Base-by-base conservation (phyloP, 2,329 filamentous ascomycete species). In the Alternaria sp. region DNA sequence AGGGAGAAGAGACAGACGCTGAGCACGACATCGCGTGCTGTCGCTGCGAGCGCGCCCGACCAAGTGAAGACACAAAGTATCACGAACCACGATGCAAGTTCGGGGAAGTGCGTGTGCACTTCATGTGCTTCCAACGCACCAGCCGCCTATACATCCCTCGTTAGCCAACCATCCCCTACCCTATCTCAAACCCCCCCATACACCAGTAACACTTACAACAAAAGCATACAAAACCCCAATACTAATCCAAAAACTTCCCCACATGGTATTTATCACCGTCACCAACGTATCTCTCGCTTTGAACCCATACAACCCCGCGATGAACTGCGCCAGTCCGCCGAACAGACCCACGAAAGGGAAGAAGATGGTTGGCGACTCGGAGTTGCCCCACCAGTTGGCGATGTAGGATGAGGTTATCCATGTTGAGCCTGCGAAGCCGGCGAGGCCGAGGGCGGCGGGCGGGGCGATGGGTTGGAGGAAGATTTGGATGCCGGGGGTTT, bases 401-500 rank as follows among this genome's bases (percentile, higher is more conserved):
- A 54, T 54, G 19, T 54, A 54, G 28, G 50, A 54, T 21, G 28
- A 54, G 17, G 50, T 43, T 32, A 54, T 54, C 50, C 50, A 54
- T 43, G 30, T 54, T 54, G 50, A 26, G 17, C 26, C 26, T 21
- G 49, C 49, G 26, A 51, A 51, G 49, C 49, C 49, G 10, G 52
- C 52, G 52, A 54, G 52, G 3, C 52, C 52, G 52, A 54, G 52
- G 13, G 52, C 52, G 10, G 52, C 52, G 13, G 52, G 52, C 10
- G 52, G 52, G 21, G 52, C 52, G 36, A 54, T 54, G 23, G 52
- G 36, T 30, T 45, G 21, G 6, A 55, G 36, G 40, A 55, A 55
- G 36, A 55, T 55, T 19, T 46, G 52, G 40, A 55, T 55, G 17
- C 52, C 52, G 5, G 52, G 52, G 6, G 52, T 55, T 55, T 55